These are phyloP conservation scores for Yamadazyma taylorii DNA, from an alignment of 1,139 yeast genomes.

Conservation along the genomic window DNA sequence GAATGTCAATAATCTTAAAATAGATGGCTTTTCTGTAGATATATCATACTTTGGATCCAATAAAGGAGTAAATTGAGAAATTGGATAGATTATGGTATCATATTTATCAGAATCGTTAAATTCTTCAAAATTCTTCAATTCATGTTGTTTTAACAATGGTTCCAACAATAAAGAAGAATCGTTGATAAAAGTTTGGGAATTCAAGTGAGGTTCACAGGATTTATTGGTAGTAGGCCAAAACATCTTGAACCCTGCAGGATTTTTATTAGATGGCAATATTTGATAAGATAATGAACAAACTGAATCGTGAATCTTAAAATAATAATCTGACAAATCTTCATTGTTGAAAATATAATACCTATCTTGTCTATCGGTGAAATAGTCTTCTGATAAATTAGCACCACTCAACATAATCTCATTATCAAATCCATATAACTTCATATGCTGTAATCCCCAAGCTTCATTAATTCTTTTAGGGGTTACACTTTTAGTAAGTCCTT, in stretches of 20 bases:
- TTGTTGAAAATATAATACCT: conserved; percentile 76
- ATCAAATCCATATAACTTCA: conserved; percentile 95
- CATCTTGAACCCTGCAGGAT: conserved; percentile 52
- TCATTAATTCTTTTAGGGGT: conserved; percentile 88
- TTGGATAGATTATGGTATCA: conserved; percentile 83
- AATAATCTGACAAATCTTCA: conserved; percentile 63
- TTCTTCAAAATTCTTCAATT: conserved; percentile 35
- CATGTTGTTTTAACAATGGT: conserved; percentile 54
- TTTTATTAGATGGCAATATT: conserved; percentile 39
- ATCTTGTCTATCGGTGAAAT: conserved; percentile 95
- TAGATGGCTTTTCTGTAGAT: conserved; percentile 80
- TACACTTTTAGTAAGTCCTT: conserved; percentile 61
- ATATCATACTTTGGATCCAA: conserved; percentile 52
- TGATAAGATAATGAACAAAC: conserved; percentile 71
- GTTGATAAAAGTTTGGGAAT: conserved; percentile 54
- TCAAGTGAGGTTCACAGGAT: conserved; percentile 71
- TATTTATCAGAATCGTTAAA: conserved; percentile 31
- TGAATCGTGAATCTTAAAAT: conserved; percentile 64
- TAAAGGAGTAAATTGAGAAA: conserved; percentile 87
- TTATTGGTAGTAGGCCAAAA: conserved; percentile 75
- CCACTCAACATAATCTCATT: conserved; percentile 87
- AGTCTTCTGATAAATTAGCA: conserved; percentile 87
- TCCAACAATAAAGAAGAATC: conserved; percentile 59
- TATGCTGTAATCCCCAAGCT: conserved; percentile 92
- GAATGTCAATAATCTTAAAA: conserved; percentile 59